Base-by-base conservation (phyloP, 805 yeast genomes). In the Spathaspora gorwiae region DNA sequence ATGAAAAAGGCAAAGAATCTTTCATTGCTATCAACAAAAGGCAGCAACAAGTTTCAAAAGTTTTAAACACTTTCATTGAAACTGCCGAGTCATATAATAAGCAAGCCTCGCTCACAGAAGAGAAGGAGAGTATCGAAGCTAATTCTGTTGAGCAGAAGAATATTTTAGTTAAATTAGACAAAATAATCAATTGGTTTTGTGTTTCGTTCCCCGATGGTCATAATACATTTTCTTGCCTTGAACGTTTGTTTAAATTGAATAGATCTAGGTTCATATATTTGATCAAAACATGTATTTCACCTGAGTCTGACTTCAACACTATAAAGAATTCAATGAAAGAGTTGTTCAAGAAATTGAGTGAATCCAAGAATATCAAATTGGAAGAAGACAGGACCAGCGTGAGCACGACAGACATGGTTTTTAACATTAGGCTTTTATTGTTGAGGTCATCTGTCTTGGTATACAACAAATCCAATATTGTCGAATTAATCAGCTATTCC, bases 1-100 rank as follows among this genome's bases (percentile, higher is more conserved):
- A 81, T 42, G 73, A 73, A 1, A 82, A 80, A 50, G 76, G 90
- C 0, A 72, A 72, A 49, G 70, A 77, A 24, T 79, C 95, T 0
- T 84, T 89, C 53, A 63, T 71, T 47, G 92, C 96, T 0, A 77
- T 87, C 33, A 75, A 79, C 42, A 78, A 73, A 54, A 73, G 96
- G 41, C 96, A 89, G 57, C 72, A 75, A 40, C 83, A 83, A 51
- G 60, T 79, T 26, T 65, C 85, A 1, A 59, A 66, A 2, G 87
- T 79, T 1, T 44, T 87, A 7, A 48, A 52, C 1, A 77, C 77
- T 46, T 73, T 76, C 44, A 46, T 84, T 10, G 72, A 71, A 12
- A 64, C 78, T 38, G 68, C 79, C 26, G 84, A 81, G 45, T 60
- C 68, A 26, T 68, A 64, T 49, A 42, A 54, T 12, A 53, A 54